Evolutionary conservation across 371 early-diverging fungal species (phyloP), one percentile per base, ranked within the genome.

Genomic region (Mortierella sp.): DNA sequence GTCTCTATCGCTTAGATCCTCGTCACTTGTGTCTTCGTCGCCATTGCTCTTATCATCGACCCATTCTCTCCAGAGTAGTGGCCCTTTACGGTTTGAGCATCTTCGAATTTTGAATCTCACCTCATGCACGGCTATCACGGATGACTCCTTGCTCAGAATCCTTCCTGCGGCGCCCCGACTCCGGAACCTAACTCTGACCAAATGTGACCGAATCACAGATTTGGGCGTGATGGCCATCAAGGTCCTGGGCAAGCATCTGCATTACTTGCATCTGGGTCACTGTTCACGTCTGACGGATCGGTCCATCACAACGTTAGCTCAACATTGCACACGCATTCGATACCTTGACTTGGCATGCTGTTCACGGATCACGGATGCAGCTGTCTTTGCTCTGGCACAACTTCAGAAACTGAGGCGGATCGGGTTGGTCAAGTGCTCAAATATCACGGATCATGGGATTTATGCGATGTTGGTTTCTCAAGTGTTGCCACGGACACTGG

Each of bases 281-380:
- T 90, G 91, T 52, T 68, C 70, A 16, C 81, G 81, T n/a, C 65
- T 90, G 30, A 89, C 91, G 11, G 89, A 90, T 62, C 62, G 72
- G 45, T 81, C 85, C 23, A 82, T 90, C 21, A 68, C 80, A 23
- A 81, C 85, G 15, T 64, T 90, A 26, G 84, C 86, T 4, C 81
- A 82, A 19, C 77, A 85, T 52, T 90, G 91, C 68, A 86, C 87
- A 2, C 83, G 91, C 9, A 84, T 90, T 47, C 86, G 91, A 18
- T 90, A 90, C 60, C 82, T 90, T 25, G 91, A 90, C 62, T 71
- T 90, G 14, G 89, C 89, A 7, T 85, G 87, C 47, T 90, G 91
- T 62, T 75, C 79, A 28, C 82, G 82, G 28, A 71, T 90, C 25
- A 87, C 88, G 0, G 89, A 90, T 60, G 83, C 80, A 0, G 77